phyloP scores from a whole-genome alignment of 768 basidiomycete genomes.

The Trametes elegans region DNA sequence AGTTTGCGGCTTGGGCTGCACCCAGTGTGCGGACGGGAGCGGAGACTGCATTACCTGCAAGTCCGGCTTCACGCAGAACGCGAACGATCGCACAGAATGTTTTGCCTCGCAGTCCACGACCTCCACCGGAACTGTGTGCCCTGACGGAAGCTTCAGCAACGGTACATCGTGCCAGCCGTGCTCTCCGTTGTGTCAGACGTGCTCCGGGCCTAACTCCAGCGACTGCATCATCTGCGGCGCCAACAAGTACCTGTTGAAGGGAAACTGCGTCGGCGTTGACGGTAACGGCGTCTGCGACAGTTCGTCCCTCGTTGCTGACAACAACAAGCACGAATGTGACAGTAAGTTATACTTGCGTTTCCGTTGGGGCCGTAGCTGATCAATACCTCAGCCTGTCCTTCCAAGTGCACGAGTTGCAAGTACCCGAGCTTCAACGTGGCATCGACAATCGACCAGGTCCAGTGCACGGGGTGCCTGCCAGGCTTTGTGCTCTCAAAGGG shows the following conservation, averaged over 20 bases:
- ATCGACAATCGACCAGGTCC: conserved; percentile 61
- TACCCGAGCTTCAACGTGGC: conserved; percentile 69
- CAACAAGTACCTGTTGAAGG: conserved; percentile 62
- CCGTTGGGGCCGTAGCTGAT: conserved; percentile 1
- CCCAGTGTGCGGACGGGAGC: conserved; percentile 60
- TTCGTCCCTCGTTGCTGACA: conserved; percentile 72
- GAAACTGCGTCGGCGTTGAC: conserved; percentile 66
- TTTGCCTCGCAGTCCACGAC: conserved; percentile 49
- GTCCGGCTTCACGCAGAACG: conserved; percentile 63
- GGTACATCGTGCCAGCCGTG: conserved; percentile 56
- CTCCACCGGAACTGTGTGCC: conserved; percentile 55
- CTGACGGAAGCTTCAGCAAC: conserved; percentile 62
- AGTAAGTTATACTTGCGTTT: conserved; percentile 45
- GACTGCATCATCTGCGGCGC: conserved; percentile 69
- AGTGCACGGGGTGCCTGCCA: conserved; percentile 78
- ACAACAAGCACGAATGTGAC: conserved; percentile 81
- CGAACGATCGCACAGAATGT: conserved; percentile 67
- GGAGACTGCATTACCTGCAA: conserved; percentile 75
- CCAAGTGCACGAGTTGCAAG: conserved; percentile 76
- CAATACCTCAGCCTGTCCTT: conserved; percentile 61
- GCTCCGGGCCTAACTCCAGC: conserved; percentile 63
- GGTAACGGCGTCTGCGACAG: conserved; percentile 71
- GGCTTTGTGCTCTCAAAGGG: conserved; percentile 73
- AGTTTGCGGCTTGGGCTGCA: conserved; percentile 77
- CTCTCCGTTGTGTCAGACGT: conserved; percentile 67